Evolutionary conservation across 2,329 filamentous ascomycete genomes (phyloP).

Genomic region (Colletotrichum graminicola): DNA sequence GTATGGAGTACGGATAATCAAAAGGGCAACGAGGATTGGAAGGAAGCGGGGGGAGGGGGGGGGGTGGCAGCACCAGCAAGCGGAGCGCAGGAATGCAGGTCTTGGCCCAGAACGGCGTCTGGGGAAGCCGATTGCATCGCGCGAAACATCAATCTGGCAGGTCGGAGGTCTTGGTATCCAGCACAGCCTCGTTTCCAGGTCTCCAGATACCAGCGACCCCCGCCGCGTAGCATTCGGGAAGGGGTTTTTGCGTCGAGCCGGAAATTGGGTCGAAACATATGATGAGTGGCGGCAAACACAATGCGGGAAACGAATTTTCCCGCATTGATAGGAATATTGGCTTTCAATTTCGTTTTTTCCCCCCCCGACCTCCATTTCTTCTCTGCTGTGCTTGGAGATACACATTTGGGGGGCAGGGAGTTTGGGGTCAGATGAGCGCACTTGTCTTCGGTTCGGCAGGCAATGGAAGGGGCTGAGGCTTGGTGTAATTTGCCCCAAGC

Average conservation of each 20-base stretch:
- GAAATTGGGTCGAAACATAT: conserved; percentile 36
- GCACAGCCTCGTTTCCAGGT: conserved; percentile 40
- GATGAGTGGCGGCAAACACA: conserved; percentile 7
- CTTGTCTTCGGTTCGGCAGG: conserved; percentile 18
- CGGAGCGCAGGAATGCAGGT: conserved; percentile 36
- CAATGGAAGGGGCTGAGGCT: conserved; percentile 35
- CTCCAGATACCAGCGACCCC: conserved; percentile 14
- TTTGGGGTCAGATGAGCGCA: conserved; percentile 25
- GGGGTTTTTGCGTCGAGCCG: conserved; percentile 7
- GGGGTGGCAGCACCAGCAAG: conserved; percentile 17
- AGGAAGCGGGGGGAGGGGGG: neutral
- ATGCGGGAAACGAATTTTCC: conserved; percentile 16
- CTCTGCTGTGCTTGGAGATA: conserved; percentile 16
- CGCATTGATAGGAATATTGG: conserved; percentile 3
- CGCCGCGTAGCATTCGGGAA: conserved; percentile 5
- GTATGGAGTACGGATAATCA: conserved; percentile 15
- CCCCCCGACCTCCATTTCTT: neutral
- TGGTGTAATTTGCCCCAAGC: conserved; percentile 37
- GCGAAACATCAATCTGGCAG: conserved; percentile 41
- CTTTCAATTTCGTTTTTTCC: conserved; percentile 10
- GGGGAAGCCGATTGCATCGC: conserved; percentile 39
- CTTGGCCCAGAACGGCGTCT: conserved; percentile 38
- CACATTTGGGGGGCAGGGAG: neutral
- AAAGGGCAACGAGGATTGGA: conserved; percentile 3
- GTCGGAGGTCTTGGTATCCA: conserved; percentile 39